Base-by-base conservation (phyloP, 169 alveolate species). In the Cryptosporidium sp. region DNA sequence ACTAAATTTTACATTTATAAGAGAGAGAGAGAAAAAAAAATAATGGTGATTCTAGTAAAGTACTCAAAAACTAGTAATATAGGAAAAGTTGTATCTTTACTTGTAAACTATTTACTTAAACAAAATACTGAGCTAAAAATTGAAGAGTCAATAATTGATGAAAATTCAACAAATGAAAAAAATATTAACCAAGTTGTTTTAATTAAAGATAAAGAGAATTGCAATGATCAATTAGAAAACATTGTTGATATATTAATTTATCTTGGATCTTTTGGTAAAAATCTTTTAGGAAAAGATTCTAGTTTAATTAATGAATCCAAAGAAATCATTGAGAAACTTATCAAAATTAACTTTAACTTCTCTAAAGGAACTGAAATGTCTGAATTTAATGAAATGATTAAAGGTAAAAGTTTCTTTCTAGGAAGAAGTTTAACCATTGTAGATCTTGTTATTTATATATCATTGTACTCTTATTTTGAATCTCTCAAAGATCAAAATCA, bases 371-470 rank as follows among this genome's bases (percentile, higher is more conserved):
- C n/a, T 6, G 62, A 69, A 69, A 23, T 56, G 67, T 26, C 35
- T 2, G 67, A 70, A 21, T 26, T 80, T 31, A 53, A 80, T 21
- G 75, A 80, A 16, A n/a, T 26, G 23, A 61, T 80, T 12, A 61
- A 60, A 29, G 75, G 67, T 31, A 62, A 62, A 58, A 61, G 65
- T 23, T 80, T 80, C 70, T 39, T 80, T 16, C 26, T 80, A 12
- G 89, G 89, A 26, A 80, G 75, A 65, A 44, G 65, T 37, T 26
- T 80, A 42, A 44, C 89, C 0, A 33, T 80, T 1, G 51, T 80
- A 18, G 89, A 80, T 65, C 39, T 80, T 9, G 89, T 45, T 3
- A 29, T 80, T n/a, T 80, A 80, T 60, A 12, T 53, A 7, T 61
- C 89, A 0, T 21, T 65, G 10, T 45, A 61, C 42, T 16, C 53